Percentiles rank a stretch among this genome's conserved stretches.
Conservation (phyloP, 2,329 filamentous ascomycete genomes). For the Arthrobotrys sinensis region DNA sequence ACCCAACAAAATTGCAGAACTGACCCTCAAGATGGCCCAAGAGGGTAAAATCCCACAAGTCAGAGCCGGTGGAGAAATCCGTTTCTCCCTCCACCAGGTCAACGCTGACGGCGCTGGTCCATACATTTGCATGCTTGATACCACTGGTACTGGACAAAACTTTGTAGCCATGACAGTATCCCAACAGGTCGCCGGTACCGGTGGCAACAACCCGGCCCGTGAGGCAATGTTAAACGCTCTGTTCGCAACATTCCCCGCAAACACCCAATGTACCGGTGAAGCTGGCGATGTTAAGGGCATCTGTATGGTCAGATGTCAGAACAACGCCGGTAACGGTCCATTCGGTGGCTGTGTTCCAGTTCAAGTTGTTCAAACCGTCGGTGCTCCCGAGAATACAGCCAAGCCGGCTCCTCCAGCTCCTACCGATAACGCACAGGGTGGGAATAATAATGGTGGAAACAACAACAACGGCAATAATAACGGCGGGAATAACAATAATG, state of each 20-base stretch:
- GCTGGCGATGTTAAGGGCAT: conserved; percentile 75
- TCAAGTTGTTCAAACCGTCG: conserved; percentile 67
- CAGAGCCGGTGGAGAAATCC: conserved; percentile 72
- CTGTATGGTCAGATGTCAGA: conserved; percentile 77
- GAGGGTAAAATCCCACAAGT: conserved; percentile 72
- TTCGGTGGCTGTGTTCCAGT: conserved; percentile 76
- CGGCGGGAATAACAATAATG: neutral
- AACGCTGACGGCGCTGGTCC: conserved; percentile 66
- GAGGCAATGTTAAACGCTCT: conserved; percentile 25
- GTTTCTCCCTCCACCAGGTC: conserved; percentile 74
- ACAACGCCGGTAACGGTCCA: conserved; percentile 74
- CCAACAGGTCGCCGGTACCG: conserved; percentile 38
- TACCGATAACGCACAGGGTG: conserved; percentile 3
- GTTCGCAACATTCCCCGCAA: conserved; percentile 20
- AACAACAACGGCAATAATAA: neutral
- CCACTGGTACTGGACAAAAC: conserved; percentile 72
- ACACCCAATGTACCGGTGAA: conserved; percentile 72
- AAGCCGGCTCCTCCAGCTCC: neutral
- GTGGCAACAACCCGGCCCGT: conserved; percentile 23
- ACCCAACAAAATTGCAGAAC: conserved; percentile 70
- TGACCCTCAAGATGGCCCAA: conserved; percentile 37
- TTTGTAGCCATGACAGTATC: conserved; percentile 34
- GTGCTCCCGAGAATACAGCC: conserved; percentile 21
- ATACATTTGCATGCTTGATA: conserved; percentile 77
- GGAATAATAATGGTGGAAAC: conserved; percentile 3